Percentiles rank a stretch among this genome's conserved stretches.
phyloP scores from a whole-genome alignment of 2,329 filamentous ascomycete genomes.

The Arthrinium phaeospermum region DNA sequence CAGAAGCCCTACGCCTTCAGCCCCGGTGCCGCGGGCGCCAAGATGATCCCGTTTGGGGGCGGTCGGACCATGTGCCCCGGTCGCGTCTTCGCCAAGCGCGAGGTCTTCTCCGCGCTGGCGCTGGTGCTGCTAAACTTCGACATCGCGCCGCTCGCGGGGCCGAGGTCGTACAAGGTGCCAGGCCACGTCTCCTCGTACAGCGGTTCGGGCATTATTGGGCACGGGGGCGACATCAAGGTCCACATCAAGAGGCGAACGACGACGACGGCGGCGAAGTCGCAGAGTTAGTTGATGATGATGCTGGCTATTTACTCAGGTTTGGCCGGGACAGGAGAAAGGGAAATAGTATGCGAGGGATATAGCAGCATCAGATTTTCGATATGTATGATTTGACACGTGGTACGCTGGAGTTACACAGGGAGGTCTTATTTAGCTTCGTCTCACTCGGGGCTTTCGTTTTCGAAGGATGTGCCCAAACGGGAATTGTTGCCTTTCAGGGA shows the following conservation, averaged over 20 bases:
- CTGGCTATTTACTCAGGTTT: not conserved
- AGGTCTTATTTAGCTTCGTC: too few relatives aligned
- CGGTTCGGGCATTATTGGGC: not conserved
- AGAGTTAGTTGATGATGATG: not conserved
- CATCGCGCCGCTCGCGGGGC: conserved; percentile 21
- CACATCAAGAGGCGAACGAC: not conserved
- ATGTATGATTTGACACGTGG: not conserved
- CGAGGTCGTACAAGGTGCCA: not conserved
- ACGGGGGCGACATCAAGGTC: not conserved
- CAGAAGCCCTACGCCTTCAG: not conserved
- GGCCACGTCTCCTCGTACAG: not conserved
- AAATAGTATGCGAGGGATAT: not conserved
- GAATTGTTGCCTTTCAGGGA: not conserved
- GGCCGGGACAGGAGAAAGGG: not conserved
- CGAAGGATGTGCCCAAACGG: not conserved
- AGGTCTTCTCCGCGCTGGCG: conserved; percentile 32
- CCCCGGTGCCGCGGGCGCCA: not conserved
- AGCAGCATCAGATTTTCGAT: not conserved
- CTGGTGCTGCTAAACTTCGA: conserved; percentile 31
- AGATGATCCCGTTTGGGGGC: conserved; percentile 32
- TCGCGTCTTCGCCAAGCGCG: conserved; percentile 35
- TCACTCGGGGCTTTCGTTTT: not conserved
- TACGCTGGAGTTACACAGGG: not conserved
- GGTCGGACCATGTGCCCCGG: conserved; percentile 36
- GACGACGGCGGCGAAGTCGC: too few relatives aligned